Evolutionary conservation across 2,329 filamentous ascomycete species (phyloP).

Genomic region (Calonectria ilicicola): DNA sequence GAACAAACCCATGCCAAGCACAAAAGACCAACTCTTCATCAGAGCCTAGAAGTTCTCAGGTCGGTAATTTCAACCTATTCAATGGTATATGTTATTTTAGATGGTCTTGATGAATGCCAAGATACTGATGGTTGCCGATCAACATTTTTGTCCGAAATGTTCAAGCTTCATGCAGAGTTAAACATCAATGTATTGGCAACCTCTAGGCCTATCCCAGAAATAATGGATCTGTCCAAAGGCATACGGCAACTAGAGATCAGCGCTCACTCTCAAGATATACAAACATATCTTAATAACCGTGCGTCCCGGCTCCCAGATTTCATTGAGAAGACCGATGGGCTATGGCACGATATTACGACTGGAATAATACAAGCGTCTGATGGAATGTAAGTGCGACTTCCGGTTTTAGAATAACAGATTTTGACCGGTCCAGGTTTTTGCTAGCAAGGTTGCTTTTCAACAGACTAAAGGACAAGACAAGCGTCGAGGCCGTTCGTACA

Average conservation of each 20-base stretch:
- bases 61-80: no score
- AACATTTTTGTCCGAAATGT: background rate
- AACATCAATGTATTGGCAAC: background rate
- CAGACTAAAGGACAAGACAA: no score
- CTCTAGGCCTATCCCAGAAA: background rate
- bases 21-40: no score
- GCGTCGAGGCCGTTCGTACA: no score
- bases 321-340: background rate
- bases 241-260: background rate
- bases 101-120: slow-evolving; percentile 1
- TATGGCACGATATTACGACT: slow-evolving; percentile 5
- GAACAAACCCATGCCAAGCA: no score
- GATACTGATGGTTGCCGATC: background rate
- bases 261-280: background rate
- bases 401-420: background rate
- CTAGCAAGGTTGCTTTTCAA: background rate
- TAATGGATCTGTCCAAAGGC: background rate
- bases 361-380: background rate
- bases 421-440: background rate
- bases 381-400: slow-evolving; percentile 11
- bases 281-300: background rate
- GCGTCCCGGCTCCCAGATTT: background rate
- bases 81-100: background rate
- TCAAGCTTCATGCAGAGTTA: background rate
- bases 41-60: no score